phyloP scores from a whole-genome alignment of 2,329 filamentous ascomycete species.

The Monilinia aucupariae region DNA sequence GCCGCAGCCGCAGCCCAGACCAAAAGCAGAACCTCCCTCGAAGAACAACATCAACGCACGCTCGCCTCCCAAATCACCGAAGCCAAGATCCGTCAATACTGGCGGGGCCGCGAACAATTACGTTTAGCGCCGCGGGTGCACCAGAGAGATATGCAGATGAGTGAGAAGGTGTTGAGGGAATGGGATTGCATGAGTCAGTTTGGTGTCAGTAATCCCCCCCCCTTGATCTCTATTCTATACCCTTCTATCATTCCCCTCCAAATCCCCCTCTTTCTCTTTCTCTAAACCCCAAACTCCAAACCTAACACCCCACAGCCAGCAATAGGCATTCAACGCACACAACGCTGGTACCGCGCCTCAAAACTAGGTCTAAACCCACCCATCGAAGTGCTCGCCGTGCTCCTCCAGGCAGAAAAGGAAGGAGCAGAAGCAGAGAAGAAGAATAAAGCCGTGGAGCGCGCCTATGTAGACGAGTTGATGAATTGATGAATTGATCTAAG shows the following conservation, averaged over 20 bases:
- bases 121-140: constrained; percentile 69
- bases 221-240: background rate
- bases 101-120: constrained; percentile 64
- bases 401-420: constrained; percentile 62
- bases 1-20: constrained; percentile 13
- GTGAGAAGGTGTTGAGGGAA: constrained; percentile 84
- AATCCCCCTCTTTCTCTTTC: background rate
- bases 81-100: constrained; percentile 69
- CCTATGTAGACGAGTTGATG: constrained; percentile 67
- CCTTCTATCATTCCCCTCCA: background rate
- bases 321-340: constrained; percentile 73
- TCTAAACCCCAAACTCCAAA: background rate
- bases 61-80: constrained; percentile 59
- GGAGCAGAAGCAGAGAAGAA: constrained; percentile 36
- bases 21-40: constrained; percentile 24
- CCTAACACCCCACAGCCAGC: constrained; percentile 57
- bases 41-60: constrained; percentile 41
- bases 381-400: constrained; percentile 80
- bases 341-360: constrained; percentile 84
- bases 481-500: constrained; percentile 27
- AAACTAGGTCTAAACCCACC: constrained; percentile 79
- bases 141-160: constrained; percentile 62
- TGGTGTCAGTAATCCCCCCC: constrained; percentile 72
- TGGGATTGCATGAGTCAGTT: constrained; percentile 91
- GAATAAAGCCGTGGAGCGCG: constrained; percentile 52